A percentile compares a stretch with the other conserved stretches of the same genome.
Conservation (phyloP, 768 basidiomycete genomes). For the Mrakia frigida region DNA sequence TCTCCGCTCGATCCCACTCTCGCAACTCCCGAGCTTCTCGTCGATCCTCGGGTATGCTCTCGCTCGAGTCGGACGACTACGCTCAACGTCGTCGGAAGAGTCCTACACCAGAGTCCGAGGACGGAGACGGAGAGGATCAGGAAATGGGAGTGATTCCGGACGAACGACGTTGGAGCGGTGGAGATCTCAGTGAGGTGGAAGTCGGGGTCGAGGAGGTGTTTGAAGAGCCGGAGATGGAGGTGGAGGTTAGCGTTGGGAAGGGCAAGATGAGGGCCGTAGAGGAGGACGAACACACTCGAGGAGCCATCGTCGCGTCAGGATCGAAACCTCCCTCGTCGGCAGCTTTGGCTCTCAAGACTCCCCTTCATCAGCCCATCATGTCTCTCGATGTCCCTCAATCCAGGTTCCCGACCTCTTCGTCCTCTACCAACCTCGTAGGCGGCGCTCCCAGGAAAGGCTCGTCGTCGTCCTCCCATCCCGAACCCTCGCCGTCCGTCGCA, state of each 20-base stretch:
- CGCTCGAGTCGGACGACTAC: background rate
- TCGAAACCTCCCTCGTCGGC: background rate
- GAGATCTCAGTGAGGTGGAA: background rate
- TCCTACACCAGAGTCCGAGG: constrained; percentile 11
- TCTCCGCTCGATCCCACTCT: constrained; percentile 4
- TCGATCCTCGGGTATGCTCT: constrained; percentile 9
- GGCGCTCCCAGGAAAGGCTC: background rate
- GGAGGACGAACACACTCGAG: background rate
- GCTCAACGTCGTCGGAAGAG: background rate
- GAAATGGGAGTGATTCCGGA: constrained; percentile 3
- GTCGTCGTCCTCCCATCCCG: background rate
- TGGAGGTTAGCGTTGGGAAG: background rate
- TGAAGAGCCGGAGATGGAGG: background rate
- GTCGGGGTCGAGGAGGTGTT: background rate
- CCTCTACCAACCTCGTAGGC: background rate
- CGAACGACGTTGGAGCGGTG: constrained; percentile 1
- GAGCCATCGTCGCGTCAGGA: background rate
- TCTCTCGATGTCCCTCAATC: background rate
- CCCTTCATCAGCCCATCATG: background rate
- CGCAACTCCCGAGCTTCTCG: constrained; percentile 6
- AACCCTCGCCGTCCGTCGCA: constrained; percentile 1
- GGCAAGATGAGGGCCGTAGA: background rate
- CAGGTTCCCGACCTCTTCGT: background rate
- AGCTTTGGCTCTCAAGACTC: constrained; percentile 7
- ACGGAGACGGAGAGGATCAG: background rate